These are phyloP conservation scores for Zasmidium angulare DNA, from an alignment of 2,329 filamentous ascomycete genomes.

Conservation along the genomic window DNA sequence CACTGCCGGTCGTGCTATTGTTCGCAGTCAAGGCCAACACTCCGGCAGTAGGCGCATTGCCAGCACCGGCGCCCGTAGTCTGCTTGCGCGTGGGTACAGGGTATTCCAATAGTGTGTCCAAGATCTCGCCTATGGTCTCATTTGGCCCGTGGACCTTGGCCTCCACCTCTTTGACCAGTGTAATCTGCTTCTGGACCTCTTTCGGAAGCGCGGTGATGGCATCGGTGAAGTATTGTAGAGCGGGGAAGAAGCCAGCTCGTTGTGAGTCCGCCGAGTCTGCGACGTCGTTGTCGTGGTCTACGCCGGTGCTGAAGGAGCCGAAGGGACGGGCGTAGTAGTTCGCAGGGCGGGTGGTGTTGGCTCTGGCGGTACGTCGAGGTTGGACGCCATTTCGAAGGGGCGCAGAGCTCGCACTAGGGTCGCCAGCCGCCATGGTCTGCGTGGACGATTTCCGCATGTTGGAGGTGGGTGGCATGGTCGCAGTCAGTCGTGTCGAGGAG, in stretches of 20 bases:
- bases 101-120: constrained; percentile 59
- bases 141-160: constrained; percentile 91
- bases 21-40: constrained; percentile 39
- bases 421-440: constrained; percentile 9
- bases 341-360: constrained; percentile 45
- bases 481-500: constrained; percentile 5
- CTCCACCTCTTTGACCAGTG: constrained; percentile 94
- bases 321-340: constrained; percentile 55
- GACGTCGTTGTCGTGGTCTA: constrained; percentile 29
- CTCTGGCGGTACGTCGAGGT: constrained; percentile 40
- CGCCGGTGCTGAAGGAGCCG: constrained; percentile 38
- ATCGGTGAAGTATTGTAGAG: constrained; percentile 78
- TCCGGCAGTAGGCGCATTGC: constrained; percentile 23
- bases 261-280: constrained; percentile 23
- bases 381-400: constrained; percentile 12
- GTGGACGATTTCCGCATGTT: constrained; percentile 25
- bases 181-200: constrained; percentile 94
- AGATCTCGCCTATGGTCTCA: constrained; percentile 73
- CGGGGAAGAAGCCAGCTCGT: constrained; percentile 60
- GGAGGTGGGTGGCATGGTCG: constrained; percentile 20
- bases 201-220: constrained; percentile 88
- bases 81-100: constrained; percentile 42
- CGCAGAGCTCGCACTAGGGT: constrained; percentile 6
- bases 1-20: constrained; percentile 40
- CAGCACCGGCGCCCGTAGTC: constrained; percentile 9